phyloP scores from a whole-genome alignment of 1,139 yeast species.

The Wickerhamiella infanticola region DNA sequence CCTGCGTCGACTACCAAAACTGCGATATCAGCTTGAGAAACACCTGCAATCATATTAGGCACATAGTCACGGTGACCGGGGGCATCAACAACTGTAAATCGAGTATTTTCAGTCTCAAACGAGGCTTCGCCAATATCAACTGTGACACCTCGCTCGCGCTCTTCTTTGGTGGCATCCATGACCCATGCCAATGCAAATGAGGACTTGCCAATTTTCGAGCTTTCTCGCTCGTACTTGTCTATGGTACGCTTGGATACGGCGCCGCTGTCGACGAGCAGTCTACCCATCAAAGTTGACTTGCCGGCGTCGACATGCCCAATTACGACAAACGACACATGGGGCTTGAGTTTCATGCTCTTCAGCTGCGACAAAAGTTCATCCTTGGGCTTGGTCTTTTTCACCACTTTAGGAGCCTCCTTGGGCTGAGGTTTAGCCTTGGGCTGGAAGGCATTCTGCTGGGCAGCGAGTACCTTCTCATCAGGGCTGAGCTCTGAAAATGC shows the following conservation, averaged over 20 bases:
- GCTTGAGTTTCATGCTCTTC: conserved; percentile 27
- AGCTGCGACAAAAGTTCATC: conserved; percentile 7
- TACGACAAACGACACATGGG: conserved; percentile 61
- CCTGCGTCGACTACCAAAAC: conserved; percentile 64
- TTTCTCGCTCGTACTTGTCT: conserved; percentile 63
- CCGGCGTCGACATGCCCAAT: conserved; percentile 98
- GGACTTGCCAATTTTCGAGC: conserved; percentile 71
- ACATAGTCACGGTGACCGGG: conserved; percentile 98
- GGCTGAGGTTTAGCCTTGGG: neutral
- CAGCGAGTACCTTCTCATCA: conserved; percentile 53
- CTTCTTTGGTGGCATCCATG: conserved; percentile 89
- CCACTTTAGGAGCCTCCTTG: neutral
- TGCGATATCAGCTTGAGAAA: conserved; percentile 66
- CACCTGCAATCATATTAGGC: conserved; percentile 98
- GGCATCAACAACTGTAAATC: conserved; percentile 86
- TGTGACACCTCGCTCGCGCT: conserved; percentile 73
- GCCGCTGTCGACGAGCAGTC: conserved; percentile 66
- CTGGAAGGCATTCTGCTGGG: conserved; percentile 31
- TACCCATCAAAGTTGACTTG: conserved; percentile 86
- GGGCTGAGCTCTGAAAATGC: conserved; percentile 68
- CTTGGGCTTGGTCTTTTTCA: conserved; percentile 2
- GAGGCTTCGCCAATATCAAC: conserved; percentile 79
- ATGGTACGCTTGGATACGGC: conserved; percentile 66
- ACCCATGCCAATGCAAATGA: conserved; percentile 97
- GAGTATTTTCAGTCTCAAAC: conserved; percentile 49